Conservation (phyloP, 306 rosid species). For the Styphnolobium japonicum region DNA sequence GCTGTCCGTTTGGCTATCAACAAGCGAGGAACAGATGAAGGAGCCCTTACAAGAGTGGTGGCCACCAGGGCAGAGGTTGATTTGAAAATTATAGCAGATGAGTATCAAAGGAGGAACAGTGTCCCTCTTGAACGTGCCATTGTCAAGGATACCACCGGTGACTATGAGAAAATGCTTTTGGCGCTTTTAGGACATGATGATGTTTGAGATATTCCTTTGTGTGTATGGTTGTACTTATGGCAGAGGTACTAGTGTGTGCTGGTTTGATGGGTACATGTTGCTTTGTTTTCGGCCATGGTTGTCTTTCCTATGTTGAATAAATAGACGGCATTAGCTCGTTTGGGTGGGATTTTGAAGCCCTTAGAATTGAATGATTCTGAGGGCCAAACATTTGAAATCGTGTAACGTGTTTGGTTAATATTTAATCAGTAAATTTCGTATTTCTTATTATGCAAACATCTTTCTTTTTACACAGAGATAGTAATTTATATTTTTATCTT, state of each 20-base stretch:
- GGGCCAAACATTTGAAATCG: background rate
- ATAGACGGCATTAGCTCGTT: background rate
- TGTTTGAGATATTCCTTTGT: conserved; percentile 11
- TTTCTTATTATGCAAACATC: no score
- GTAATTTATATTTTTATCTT: no score
- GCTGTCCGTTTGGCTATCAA: conserved; percentile 36
- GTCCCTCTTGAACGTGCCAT: conserved; percentile 44
- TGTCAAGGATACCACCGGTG: conserved; percentile 38
- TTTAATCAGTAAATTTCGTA: no score
- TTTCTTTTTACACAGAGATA: no score
- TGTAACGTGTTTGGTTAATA: background rate
- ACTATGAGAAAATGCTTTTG: conserved; percentile 41
- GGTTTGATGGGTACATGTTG: conserved; percentile 7
- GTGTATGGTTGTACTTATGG: background rate
- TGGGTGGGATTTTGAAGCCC: conserved; percentile 7
- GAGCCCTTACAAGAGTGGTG: conserved; percentile 48
- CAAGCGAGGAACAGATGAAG: conserved; percentile 43
- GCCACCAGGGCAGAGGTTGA: conserved; percentile 46
- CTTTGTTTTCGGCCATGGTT: conserved; percentile 5
- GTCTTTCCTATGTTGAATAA: conserved; percentile 15
- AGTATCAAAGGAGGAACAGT: conserved; percentile 44
- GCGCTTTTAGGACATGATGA: conserved; percentile 36
- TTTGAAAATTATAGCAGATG: conserved; percentile 38
- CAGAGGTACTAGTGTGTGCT: background rate
- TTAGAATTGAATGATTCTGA: background rate